Base-by-base conservation (phyloP, 768 basidiomycete genomes). In the Cystoderma amianthinum region DNA sequence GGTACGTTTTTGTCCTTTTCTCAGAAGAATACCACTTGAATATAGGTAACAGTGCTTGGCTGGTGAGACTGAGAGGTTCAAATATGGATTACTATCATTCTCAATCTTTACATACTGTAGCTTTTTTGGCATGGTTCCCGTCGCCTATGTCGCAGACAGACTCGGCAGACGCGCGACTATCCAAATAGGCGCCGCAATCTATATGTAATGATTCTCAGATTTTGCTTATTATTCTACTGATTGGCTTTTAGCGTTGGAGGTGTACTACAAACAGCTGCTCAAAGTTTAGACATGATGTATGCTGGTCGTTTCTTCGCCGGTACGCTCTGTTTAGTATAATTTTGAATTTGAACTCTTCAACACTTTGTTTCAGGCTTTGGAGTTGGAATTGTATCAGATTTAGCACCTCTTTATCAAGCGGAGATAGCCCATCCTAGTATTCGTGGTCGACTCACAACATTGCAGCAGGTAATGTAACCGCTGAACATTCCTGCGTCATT, bases 371-470 rank as follows among this genome's bases (percentile, higher is more conserved):
- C 13, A 63, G 63, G 64, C 11, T 66, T 64, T 42, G 67, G 66
- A 6, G 61, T 69, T 5, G 71, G 72, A 1, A 70, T 74, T 43
- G 67, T 74, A 46, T 67, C 72, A 5, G 69, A 73, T 52, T 56
- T 72, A 13, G 69, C 71, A 4, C 68, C 72, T 19, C 51, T 80
- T 7, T 78, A 80, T 52, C 76, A 79, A 59, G 69, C 76, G 13
- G 76, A 78, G 56, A 78, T 80, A 38, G 72, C 75, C 2, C 73
- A 75, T 44, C 74, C 75, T 0, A 70, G 68, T 57, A 76, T 75
- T 32, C 63, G 74, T n/a, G 75, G 75, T 7, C 62, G 72, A 13
- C 58, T 76, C 28, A 76, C 71, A 2, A 75, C 74, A 3, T 56
- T 77, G 22, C 74, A 76, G 53, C 74, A 74, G 46, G 62, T 63